Base-by-base conservation (phyloP, 208 protist genomes). In the Crithidia bombi region DNA sequence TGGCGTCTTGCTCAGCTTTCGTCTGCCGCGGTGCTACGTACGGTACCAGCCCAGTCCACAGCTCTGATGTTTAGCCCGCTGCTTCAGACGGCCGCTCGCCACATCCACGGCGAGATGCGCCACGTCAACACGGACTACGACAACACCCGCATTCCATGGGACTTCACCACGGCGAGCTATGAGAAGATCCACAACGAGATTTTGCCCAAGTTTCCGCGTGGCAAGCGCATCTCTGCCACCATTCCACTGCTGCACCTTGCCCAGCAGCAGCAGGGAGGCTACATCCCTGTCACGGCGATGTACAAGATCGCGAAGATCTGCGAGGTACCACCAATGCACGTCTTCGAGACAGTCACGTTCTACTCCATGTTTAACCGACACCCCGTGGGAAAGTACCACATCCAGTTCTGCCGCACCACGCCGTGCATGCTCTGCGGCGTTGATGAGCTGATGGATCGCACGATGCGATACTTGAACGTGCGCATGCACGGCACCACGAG, bases 301-400 rank as follows among this genome's bases (percentile, higher is more conserved):
- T 94, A 97, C 69, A 98, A 98, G 75, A 97, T 98, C 55, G 92
- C 95, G 9, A 87, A 96, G 47, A 97, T 98, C 36, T 97, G 91
- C 65, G 95, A 96, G 41, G 90, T 97, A 11, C 86, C 88, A 17
- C 90, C 90, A 33, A 97, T 95, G 85, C 85, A 93, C 58, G 95
- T 98, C 32, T 98, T 96, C 72, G 90, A 98, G 62, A 91, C 84
- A 5, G 92, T 95, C 11, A 97, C 95, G 10, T 98, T 98, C 69
- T 98, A 97, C 81, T 90, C 90, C n/a, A 98, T 98, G 95, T 97
- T 95, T 76, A 98, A 98, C 73, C 90, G 91, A n/a, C 86, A 95
- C 41, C 95, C 95, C 4, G 90, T 98, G 3, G 95, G 95, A 32
- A 97, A 97, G 75, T 97, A 96, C 75, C 92, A 97, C 86, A 85